These are phyloP conservation scores for Rhizopus microsporus DNA, from an alignment of 371 early-diverging fungal species.

Conservation along the genomic window DNA sequence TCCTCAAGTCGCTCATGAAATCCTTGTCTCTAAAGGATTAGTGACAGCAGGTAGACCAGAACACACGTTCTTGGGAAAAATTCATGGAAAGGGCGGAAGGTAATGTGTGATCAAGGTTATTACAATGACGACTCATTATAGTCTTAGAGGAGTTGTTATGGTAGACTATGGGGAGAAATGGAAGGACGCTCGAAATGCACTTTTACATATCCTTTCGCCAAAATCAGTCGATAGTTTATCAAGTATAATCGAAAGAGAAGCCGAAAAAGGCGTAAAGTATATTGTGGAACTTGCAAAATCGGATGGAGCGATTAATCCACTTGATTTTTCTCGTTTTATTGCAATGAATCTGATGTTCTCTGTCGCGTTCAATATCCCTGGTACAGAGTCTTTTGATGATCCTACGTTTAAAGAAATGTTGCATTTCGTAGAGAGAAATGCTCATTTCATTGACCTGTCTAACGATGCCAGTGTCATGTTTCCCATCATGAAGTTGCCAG, in stretches of 20 bases:
- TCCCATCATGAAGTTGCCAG: conserved; percentile 11
- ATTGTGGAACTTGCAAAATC: conserved; percentile 6
- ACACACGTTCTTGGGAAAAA: not conserved
- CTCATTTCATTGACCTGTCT: not conserved
- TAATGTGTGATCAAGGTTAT: not conserved
- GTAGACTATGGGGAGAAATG: conserved; percentile 7
- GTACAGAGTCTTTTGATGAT: conserved; percentile 5
- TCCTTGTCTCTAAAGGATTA: not conserved
- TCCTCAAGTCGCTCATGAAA: conserved; percentile 6
- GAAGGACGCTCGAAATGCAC: conserved; percentile 17
- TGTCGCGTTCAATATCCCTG: conserved; percentile 4
- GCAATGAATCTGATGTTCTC: conserved; percentile 11
- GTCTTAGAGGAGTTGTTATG: conserved; percentile 5
- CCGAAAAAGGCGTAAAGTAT: not conserved
- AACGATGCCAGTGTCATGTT: conserved; percentile 3
- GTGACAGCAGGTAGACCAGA: not conserved
- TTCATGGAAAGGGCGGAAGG: not conserved
- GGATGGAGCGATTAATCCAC: conserved; percentile 7
- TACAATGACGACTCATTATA: no score
- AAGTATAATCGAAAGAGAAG: conserved; percentile 4
- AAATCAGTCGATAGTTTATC: conserved; percentile 3
- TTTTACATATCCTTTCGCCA: conserved; percentile 7
- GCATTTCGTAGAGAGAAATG: not conserved
- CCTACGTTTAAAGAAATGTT: conserved; percentile 6
- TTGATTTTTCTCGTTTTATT: conserved; percentile 3